A percentile compares a stretch with the other conserved stretches of the same genome.
Conservation (phyloP, 768 basidiomycete genomes). For the Xerocomus spinulosus region DNA sequence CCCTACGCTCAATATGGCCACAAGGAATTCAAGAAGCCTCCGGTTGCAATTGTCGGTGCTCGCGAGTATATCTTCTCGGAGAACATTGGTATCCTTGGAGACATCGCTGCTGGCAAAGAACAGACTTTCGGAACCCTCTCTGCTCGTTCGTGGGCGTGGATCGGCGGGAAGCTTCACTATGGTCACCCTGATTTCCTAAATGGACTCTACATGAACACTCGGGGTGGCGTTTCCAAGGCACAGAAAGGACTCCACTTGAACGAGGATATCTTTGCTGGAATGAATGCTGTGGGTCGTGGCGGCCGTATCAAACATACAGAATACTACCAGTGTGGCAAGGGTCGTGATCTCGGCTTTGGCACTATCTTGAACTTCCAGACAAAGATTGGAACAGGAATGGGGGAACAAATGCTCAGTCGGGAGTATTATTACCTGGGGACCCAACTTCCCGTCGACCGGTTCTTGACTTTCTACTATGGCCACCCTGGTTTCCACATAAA, state of each 20-base stretch:
- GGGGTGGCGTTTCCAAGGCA: conserved; percentile 97
- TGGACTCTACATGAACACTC: conserved; percentile 95
- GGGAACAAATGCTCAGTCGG: conserved; percentile 97
- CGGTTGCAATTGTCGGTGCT: conserved; percentile 96
- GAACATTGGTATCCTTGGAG: conserved; percentile 98
- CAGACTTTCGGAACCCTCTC: conserved; percentile 98
- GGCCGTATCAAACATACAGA: conserved; percentile 98
- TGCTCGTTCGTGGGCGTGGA: conserved; percentile 94
- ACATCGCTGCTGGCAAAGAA: conserved; percentile 98
- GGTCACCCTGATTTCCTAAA: conserved; percentile 99
- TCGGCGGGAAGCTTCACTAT: conserved; percentile 97
- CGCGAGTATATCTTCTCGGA: conserved; percentile 99
- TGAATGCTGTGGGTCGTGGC: conserved; percentile 96
- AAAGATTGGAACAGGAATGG: conserved; percentile 99
- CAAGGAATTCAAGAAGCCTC: conserved; percentile 81
- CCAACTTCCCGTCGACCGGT: conserved; percentile 95
- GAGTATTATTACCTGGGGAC: conserved; percentile 99
- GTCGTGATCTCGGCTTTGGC: conserved; percentile 97
- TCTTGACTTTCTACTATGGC: conserved; percentile 99
- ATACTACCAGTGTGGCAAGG: conserved; percentile 99
- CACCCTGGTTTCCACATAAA: conserved; percentile 99
- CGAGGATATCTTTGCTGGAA: conserved; percentile 99
- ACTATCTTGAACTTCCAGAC: conserved; percentile 99
- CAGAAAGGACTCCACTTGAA: conserved; percentile 99
- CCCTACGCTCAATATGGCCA: conserved; percentile 90